Evolutionary conservation across 2,329 filamentous ascomycete species (phyloP), one percentile per base, ranked within the genome.

Genomic region (Diplodia scrobiculata): DNA sequence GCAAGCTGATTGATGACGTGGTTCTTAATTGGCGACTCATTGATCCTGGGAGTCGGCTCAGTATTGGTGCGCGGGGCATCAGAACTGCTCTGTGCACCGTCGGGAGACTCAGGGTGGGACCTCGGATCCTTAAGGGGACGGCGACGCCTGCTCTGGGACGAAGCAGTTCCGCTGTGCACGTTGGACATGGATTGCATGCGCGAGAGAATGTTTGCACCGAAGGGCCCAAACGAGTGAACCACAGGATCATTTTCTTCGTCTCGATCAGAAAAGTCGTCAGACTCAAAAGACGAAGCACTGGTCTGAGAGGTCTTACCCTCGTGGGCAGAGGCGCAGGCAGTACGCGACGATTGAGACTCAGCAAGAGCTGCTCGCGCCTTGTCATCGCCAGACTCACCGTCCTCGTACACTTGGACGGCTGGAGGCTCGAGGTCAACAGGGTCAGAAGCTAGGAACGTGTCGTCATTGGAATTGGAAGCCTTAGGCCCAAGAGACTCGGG

Each of bases 1-100:
- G 95, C 95, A 34, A 99, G 86, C 79, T 99, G 95, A 78, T 98
- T 98, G 76, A 95, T 86, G 68, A 96, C 88, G 75, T 99, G 95
- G 77, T 97, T 96, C 72, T 85, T 85, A 69, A 95, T 78, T 78
- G 79, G 80, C 78, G 72, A 73, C 38, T 76, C 73, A 65, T 79
- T 75, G 70, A 77, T 73, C 45, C 70, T 69, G 21, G 70, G 55
- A 13, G 32, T 69, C 67, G 70, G 68, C 27, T 75, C 73, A 13
- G 68, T 45, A 48, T 69, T 68, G 63, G 72, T 67, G 58, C 67
- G 65, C 50, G 59, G 45, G 45, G 45, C 29, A 50, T 63, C 48
- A 60, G 55, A 48, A 27, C 11, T 48, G 55, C 38, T 60, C 36
- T 27, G 38, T 64, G 50, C 62, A 13, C 71, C 72, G 66, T 73